Base-by-base conservation (phyloP, 1,139 yeast species). In the Taphrina pruni region DNA sequence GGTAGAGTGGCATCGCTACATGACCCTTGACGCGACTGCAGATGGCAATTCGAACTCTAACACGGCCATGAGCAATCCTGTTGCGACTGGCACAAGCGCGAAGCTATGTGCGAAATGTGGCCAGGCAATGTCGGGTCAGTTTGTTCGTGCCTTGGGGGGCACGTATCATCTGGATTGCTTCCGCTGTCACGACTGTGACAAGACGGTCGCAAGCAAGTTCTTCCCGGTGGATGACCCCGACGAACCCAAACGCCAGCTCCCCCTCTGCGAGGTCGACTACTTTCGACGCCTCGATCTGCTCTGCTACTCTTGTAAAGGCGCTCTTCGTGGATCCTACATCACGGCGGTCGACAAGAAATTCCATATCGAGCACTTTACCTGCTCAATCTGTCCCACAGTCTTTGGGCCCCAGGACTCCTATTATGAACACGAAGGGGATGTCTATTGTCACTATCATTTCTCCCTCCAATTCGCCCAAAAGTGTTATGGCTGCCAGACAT, bases 361-460 rank as follows among this genome's bases (percentile, higher is more conserved):
- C 77, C 99, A 95, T 76, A 87, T 94, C 70, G 97, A 95, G 73
- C 99, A 95, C 78, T 95, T 95, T 79, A 89, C 91, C 70, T 94
- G 99, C 79, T 88, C 90, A 14, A 87, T 91, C 39, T 95, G 99
- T 77, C 86, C 88, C 64, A 87, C 88, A 66, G 92, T 90, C 32
- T 94, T 96, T 78, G 97, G 95, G 62, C 87, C 91, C 0, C 95
- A 93, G 71, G 98, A 94, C 78, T 90, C 94, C 74, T 91, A 90
- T 78, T 94, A 93, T 77, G 97, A 94, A 78, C 95, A 90, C 77
- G 88, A 89, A 45, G 87, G 88, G 72, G 84, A 86, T 72, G 88
- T 94, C 21, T 94, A 88, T 78, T 94, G 99, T 77, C 97, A 92
- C 76, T 92, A 84, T 76, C 99, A 94, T 79, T 95, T 92, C 77